phyloP scores from a whole-genome alignment of 1,284 basidiomycete species.

The Apiotrichum laibachii region DNA sequence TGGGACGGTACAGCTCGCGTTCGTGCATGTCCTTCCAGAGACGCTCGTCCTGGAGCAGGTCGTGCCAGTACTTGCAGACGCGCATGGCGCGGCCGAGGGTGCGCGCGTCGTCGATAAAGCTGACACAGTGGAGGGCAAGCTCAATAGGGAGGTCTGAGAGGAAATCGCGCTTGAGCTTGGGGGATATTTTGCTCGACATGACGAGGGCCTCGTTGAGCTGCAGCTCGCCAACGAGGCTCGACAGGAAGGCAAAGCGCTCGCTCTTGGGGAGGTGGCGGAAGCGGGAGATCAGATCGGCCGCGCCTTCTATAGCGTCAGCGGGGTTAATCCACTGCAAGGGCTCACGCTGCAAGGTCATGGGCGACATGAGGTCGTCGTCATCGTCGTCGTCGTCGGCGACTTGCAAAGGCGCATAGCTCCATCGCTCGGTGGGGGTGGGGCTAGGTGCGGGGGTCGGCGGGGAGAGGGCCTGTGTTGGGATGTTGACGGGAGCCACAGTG shows the following conservation, averaged over 20 bases:
- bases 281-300: slow-evolving; percentile 19
- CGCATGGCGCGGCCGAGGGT: slow-evolving; percentile 69
- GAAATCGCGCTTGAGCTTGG: slow-evolving; percentile 83
- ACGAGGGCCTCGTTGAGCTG: slow-evolving; percentile 73
- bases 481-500: slow-evolving; percentile 18
- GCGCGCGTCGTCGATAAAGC: slow-evolving; percentile 75
- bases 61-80: slow-evolving; percentile 75
- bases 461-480: slow-evolving; percentile 21
- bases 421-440: slow-evolving; percentile 21
- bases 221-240: slow-evolving; percentile 63
- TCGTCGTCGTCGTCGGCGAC: slow-evolving; percentile 4
- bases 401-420: slow-evolving; percentile 11
- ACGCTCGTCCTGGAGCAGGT: slow-evolving; percentile 74
- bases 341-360: neutral
- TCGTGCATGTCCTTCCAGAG: slow-evolving; percentile 81
- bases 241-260: slow-evolving; percentile 61
- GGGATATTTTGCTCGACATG: slow-evolving; percentile 69
- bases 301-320: neutral
- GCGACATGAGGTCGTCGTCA: neutral
- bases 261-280: slow-evolving; percentile 30
- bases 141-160: slow-evolving; percentile 78
- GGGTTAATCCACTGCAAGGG: neutral
- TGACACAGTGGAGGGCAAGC: slow-evolving; percentile 74
- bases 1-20: slow-evolving; percentile 57
- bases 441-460: slow-evolving; percentile 23